Base-by-base conservation (phyloP, 768 basidiomycete genomes). In the Cystobasidium tubakii region DNA sequence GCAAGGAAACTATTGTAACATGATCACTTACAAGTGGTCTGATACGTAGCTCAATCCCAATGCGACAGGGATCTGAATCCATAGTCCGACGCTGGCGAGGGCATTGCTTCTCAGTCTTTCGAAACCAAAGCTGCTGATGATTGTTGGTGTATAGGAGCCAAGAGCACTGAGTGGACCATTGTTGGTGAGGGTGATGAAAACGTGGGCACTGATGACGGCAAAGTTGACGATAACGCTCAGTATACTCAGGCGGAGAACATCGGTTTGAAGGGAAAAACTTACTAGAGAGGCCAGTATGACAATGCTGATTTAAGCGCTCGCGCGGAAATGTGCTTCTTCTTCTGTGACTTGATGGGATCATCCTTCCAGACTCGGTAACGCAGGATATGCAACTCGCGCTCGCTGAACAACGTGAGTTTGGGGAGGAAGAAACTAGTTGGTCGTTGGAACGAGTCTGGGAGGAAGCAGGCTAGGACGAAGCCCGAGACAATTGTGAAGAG, bases 71-170 rank as follows among this genome's bases (percentile, higher is more conserved):
- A 79, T 74, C 1, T 69, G 42, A 44, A 79, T 73, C 78, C 78
- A 80, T 1, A 78, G 76, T 1, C 75, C 60, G 21, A 81, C 80
- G 17, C 79, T 79, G 0, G 79, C 76, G 1, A 81, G 75, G 1
- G 80, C 80, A 63, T 81, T 81, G 34, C 78, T 75, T 29, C 76
- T 78, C 42, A 81, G 75, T 0, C 73, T 75, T 73, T 43, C 15
- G 67, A 70, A 77, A 2, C 77, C 77, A 43, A 77, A 77, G 25
- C 62, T 53, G 31, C 43, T 67, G 73, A 76, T 64, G 39, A 76
- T 63, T 17, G 73, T 66, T 21, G 75, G 75, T 21, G 55, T 43
- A 66, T 76, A 76, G 17, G 73, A 65, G 36, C 70, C 73, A 53
- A 75, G 65, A 19, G 62, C 70, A 19, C 39, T 54, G 17, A 54